Base-by-base conservation (phyloP, 805 yeast species). In the Candida taoyuanica region DNA sequence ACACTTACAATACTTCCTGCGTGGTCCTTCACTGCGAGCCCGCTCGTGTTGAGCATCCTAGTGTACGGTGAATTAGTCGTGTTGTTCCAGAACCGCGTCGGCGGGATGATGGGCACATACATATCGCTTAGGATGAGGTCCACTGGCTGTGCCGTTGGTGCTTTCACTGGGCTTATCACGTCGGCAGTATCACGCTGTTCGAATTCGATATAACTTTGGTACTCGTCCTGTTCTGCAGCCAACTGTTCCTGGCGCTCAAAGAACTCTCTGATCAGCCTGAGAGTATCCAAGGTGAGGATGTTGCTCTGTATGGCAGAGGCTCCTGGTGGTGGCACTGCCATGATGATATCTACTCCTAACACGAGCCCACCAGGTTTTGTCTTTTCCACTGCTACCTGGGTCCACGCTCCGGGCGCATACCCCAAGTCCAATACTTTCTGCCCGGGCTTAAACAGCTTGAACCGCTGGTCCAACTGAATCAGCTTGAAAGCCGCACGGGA, bases 361-460 rank as follows among this genome's bases (percentile, higher is more conserved):
- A 87, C 76, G 16, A 69, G 64, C 1, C 87, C 81, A 2, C 63
- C 55, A 1, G 71, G 70, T 15, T 59, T 53, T 2, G 78, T 69
- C 39, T 73, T 58, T 37, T 74, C 74, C 7, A 73, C 62, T 0
- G 91, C 89, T 1, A 86, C 89, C 56, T 87, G 95, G 7, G 91
- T 76, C 96, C 96, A 87, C 3, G 95, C 88, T 0, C 96, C 96
- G 0, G 96, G 96, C 0, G 96, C 95, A 58, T 78, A 88, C 0
- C 96, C 96, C 32, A 93, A 64, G 63, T 93, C 98, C 5, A 93
- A 76, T 1, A 93, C 83, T 30, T 77, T 73, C 47, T 64, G 69
- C 0, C 76, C 68, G 3, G 68, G 68, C 28, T 62, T 59, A 57
- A 91, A 79, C 2, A 93, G 43, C 23, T 67, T 59, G 60, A 68